These are phyloP conservation scores for Saprolegnia parasitica DNA, from an alignment of 352 stramenopile genomes.

Conservation along the genomic window DNA sequence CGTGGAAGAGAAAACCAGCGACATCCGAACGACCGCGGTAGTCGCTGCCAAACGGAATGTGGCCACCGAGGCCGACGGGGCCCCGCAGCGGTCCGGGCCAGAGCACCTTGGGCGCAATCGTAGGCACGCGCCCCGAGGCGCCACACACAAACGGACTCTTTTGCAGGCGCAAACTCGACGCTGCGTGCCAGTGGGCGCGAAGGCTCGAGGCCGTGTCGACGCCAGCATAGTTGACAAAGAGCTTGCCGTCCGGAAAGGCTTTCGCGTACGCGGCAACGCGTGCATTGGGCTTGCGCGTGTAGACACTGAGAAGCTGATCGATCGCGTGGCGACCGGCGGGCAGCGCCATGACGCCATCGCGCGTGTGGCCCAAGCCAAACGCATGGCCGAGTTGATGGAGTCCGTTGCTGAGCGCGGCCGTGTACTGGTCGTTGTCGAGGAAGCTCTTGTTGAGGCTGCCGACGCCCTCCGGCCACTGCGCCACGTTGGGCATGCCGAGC, in stretches of 20 bases:
- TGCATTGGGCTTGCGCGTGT: background rate
- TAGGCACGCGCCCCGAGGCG: background rate
- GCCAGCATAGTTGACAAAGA: conserved; percentile 24
- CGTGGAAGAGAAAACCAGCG: conserved; percentile 18
- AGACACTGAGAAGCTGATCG: conserved; percentile 8
- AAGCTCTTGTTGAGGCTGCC: conserved; percentile 20
- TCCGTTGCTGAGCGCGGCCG: conserved; percentile 2
- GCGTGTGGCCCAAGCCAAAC: conserved; percentile 16
- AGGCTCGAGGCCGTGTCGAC: background rate
- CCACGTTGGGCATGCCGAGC: background rate
- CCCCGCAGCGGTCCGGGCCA: conserved; percentile 4
- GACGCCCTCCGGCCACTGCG: conserved; percentile 12
- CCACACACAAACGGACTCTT: background rate
- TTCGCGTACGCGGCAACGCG: conserved; percentile 5
- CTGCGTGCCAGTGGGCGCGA: conserved; percentile 14
- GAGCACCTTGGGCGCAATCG: background rate
- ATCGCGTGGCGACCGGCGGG: background rate
- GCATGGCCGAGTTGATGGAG: conserved; percentile 24
- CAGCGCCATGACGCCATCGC: conserved; percentile 20
- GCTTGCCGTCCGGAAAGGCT: conserved; percentile 26
- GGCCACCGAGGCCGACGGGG: conserved; percentile 15
- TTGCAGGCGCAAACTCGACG: background rate
- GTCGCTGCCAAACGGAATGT: conserved; percentile 22
- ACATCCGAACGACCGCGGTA: conserved; percentile 3
- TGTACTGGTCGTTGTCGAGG: conserved; percentile 11